A percentile compares a stretch with the other conserved stretches of the same genome.
phyloP scores from a whole-genome alignment of 208 protist genomes.

The Crithidia mellificae region DNA sequence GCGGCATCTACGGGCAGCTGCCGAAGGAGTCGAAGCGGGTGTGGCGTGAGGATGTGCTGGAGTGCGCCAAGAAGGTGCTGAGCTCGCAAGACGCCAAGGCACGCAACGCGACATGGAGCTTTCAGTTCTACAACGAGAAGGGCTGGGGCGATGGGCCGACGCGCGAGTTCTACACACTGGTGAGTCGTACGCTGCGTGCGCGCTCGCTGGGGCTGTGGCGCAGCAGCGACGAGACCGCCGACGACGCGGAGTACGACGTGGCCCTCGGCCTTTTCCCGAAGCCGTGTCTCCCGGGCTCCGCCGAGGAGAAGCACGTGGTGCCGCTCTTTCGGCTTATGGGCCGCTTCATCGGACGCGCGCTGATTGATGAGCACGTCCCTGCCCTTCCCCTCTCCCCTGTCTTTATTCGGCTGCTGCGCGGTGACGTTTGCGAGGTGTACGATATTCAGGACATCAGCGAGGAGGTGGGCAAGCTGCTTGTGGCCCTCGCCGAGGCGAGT shows the following conservation, averaged over 20 bases:
- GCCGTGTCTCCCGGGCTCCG: slow-evolving; percentile 32
- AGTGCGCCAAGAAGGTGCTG: slow-evolving; percentile 69
- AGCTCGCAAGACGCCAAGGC: slow-evolving; percentile 35
- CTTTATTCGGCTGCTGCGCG: slow-evolving; percentile 74
- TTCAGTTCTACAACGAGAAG: slow-evolving; percentile 90
- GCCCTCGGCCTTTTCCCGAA: slow-evolving; percentile 65
- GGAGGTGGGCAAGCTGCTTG: slow-evolving; percentile 48
- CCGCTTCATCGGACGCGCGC: slow-evolving; percentile 69
- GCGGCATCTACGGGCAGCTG: slow-evolving; percentile 25
- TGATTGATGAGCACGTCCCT: slow-evolving; percentile 81
- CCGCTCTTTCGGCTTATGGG: slow-evolving; percentile 65
- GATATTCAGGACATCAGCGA: slow-evolving; percentile 71
- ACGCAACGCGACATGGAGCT: slow-evolving; percentile 68
- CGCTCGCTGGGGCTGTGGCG: slow-evolving; percentile 66
- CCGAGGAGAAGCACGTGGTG: slow-evolving; percentile 16
- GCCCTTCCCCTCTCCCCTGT: slow-evolving; percentile 71
- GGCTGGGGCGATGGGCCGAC: slow-evolving; percentile 90
- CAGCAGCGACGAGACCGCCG: slow-evolving; percentile 33
- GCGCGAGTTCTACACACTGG: slow-evolving; percentile 89
- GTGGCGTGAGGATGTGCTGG: slow-evolving; percentile 58
- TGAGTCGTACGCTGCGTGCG: slow-evolving; percentile 67
- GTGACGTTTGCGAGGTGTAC: slow-evolving; percentile 64
- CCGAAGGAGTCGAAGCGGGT: slow-evolving; percentile 48
- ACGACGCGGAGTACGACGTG: slow-evolving; percentile 57
- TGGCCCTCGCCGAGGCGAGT: slow-evolving; percentile 43